phyloP scores from a whole-genome alignment of 208 protist species.

The Porcisia hertigi region DNA sequence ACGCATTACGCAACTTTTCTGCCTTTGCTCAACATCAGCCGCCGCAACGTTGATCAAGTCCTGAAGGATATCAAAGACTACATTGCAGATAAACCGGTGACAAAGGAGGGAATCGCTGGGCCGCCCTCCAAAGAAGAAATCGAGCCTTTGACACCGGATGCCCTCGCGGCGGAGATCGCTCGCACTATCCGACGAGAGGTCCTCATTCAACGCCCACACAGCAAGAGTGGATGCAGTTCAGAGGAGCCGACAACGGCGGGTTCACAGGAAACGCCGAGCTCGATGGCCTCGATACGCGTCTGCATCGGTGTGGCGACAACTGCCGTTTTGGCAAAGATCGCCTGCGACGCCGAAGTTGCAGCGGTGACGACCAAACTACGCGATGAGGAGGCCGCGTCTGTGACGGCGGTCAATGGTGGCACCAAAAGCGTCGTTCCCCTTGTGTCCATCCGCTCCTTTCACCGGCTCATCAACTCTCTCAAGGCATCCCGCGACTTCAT shows the following conservation, averaged over 20 bases:
- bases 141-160: conserved; percentile 35
- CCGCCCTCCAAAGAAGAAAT: conserved; percentile 15
- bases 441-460: conserved; percentile 56
- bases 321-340: conserved; percentile 81
- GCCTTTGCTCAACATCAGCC: conserved; percentile 29
- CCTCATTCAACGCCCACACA: conserved; percentile 5
- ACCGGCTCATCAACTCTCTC: conserved; percentile 40
- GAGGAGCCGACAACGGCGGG: neutral
- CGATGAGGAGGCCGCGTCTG: neutral
- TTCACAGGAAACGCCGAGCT: neutral
- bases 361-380: conserved; percentile 13
- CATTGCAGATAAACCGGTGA: conserved; percentile 20
- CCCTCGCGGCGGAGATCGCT: conserved; percentile 43
- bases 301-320: conserved; percentile 71
- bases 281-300: conserved; percentile 22
- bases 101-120: conserved; percentile 24
- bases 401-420: neutral
- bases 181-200: conserved; percentile 40
- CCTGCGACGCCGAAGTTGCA: conserved; percentile 64
- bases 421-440: neutral
- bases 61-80: conserved; percentile 26
- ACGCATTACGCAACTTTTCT: conserved; percentile 47
- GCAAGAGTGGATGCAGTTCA: neutral
- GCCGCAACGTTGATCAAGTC: conserved; percentile 40
- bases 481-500: conserved; percentile 52